These are phyloP conservation scores for Suhomyces bolitotheri DNA, from an alignment of 1,139 yeast species.

Conservation along the genomic window DNA sequence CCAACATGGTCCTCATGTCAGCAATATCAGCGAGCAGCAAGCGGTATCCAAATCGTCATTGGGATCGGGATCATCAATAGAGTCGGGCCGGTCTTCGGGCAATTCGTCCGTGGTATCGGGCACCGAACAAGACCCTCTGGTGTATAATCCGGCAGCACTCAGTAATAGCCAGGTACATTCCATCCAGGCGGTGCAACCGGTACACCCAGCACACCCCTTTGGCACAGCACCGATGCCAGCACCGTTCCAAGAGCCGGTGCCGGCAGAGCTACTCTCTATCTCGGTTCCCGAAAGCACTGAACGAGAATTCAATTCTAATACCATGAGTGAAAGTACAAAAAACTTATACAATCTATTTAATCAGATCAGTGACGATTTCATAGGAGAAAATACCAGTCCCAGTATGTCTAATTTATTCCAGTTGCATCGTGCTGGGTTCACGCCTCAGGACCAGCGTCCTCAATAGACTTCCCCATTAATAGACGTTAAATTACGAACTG, in stretches of 20 bases:
- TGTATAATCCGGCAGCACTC: not conserved
- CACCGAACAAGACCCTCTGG: not conserved
- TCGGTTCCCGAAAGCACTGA: slow-evolving; percentile 1
- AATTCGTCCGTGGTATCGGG: slow-evolving; percentile 6
- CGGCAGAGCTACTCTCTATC: slow-evolving; percentile 3
- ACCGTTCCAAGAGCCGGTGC: slow-evolving; percentile 1
- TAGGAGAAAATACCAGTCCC: slow-evolving; percentile 18
- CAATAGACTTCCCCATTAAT: not conserved
- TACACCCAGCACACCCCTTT: not conserved
- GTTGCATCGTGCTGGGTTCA: slow-evolving; percentile 14
- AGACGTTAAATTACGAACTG: too few relatives aligned
- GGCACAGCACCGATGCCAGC: not conserved
- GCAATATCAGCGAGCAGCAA: slow-evolving; percentile 1
- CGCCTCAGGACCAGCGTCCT: slow-evolving; percentile 2
- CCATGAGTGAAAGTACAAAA: slow-evolving; percentile 18
- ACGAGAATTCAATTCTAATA: slow-evolving; percentile 7
- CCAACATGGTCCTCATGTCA: slow-evolving; percentile 7
- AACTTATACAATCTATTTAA: slow-evolving; percentile 31
- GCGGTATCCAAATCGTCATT: slow-evolving; percentile 2
- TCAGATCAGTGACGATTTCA: slow-evolving; percentile 30
- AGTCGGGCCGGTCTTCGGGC: slow-evolving; percentile 6
- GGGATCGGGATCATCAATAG: slow-evolving; percentile 5
- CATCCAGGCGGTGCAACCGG: not conserved
- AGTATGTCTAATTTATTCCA: slow-evolving; percentile 34
- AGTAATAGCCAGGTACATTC: not conserved